These are phyloP conservation scores for Penicillium olsonii DNA, from an alignment of 2,329 filamentous ascomycete species.

Conservation along the genomic window DNA sequence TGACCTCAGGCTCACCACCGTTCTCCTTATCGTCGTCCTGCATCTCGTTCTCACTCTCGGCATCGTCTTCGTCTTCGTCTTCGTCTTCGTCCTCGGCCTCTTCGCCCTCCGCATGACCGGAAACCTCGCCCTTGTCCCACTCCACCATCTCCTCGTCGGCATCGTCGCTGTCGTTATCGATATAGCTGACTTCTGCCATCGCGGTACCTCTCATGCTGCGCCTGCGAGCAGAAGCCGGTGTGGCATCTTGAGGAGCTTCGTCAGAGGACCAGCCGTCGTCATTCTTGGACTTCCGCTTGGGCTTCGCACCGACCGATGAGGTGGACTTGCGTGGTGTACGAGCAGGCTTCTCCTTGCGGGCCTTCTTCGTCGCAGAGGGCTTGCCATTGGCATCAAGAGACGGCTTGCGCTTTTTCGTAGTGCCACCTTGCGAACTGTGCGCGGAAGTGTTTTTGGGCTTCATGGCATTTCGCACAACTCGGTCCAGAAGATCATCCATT, in stretches of 20 bases:
- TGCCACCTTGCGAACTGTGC: conserved; percentile 20
- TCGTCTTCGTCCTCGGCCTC: conserved; percentile 22
- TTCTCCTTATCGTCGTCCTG: conserved; percentile 22
- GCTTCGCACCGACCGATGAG: conserved; percentile 30
- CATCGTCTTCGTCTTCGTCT: conserved; percentile 5
- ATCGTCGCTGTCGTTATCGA: conserved; percentile 47
- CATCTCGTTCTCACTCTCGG: conserved; percentile 23
- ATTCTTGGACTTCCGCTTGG: conserved; percentile 41
- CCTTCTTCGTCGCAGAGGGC: conserved; percentile 30
- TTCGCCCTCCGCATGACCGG: conserved; percentile 32
- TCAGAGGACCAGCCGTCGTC: conserved; percentile 45
- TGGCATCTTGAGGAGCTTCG: conserved; percentile 42
- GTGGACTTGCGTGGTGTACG: conserved; percentile 37
- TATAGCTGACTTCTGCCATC: conserved; percentile 43
- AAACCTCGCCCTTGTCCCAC: conserved; percentile 32
- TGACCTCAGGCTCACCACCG: conserved; percentile 9
- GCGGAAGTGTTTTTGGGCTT: conserved; percentile 55
- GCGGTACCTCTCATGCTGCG: conserved; percentile 42
- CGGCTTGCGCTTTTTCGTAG: conserved; percentile 46
- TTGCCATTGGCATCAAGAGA: conserved; percentile 29
- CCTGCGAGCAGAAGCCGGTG: conserved; percentile 35
- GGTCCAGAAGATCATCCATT: conserved; percentile 74
- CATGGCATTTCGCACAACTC: conserved; percentile 68
- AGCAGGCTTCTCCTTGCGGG: conserved; percentile 31
- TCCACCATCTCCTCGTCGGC: conserved; percentile 47